Evolutionary conservation across 805 yeast genomes (phyloP).

Genomic region (Zygoascus tannicola): DNA sequence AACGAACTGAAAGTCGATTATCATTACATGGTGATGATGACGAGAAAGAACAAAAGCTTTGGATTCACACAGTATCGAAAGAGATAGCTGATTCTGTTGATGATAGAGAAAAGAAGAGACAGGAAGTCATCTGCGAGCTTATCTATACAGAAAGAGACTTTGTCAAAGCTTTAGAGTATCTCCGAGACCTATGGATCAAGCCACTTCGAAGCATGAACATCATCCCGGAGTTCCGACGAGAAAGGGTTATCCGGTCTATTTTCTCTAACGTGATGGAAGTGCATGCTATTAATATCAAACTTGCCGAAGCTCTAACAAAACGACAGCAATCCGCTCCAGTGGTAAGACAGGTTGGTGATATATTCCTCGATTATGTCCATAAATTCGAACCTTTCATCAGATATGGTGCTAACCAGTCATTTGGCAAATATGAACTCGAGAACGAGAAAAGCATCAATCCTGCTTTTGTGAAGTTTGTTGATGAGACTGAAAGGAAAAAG

Average conservation of each 20-base stretch:
- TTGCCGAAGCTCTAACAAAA: constrained; percentile 81
- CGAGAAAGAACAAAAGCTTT: constrained; percentile 72
- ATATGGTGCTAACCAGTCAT: constrained; percentile 90
- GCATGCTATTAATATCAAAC: constrained; percentile 67
- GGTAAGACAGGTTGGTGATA: constrained; percentile 78
- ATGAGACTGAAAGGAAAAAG: constrained; percentile 75
- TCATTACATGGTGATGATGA: constrained; percentile 60
- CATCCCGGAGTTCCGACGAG: constrained; percentile 82
- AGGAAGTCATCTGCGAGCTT: constrained; percentile 89
- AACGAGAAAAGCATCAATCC: constrained; percentile 86
- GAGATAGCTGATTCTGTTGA: constrained; percentile 68
- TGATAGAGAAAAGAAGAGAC: constrained; percentile 81
- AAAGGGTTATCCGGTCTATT: constrained; percentile 82
- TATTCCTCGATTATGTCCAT: constrained; percentile 74
- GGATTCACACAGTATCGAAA: constrained; percentile 89
- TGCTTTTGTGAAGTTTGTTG: constrained; percentile 85
- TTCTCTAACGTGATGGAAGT: constrained; percentile 86
- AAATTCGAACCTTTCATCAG: constrained; percentile 85
- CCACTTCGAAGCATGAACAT: constrained; percentile 81
- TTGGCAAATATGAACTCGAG: constrained; percentile 92
- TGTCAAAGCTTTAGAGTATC: constrained; percentile 86
- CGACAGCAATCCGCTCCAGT: constrained; percentile 82
- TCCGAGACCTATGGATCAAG: constrained; percentile 88
- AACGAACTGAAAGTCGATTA: constrained; percentile 60
- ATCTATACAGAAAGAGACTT: constrained; percentile 91